Conservation (phyloP, 306 rosid species). For the Rosa lucieae region DNA sequence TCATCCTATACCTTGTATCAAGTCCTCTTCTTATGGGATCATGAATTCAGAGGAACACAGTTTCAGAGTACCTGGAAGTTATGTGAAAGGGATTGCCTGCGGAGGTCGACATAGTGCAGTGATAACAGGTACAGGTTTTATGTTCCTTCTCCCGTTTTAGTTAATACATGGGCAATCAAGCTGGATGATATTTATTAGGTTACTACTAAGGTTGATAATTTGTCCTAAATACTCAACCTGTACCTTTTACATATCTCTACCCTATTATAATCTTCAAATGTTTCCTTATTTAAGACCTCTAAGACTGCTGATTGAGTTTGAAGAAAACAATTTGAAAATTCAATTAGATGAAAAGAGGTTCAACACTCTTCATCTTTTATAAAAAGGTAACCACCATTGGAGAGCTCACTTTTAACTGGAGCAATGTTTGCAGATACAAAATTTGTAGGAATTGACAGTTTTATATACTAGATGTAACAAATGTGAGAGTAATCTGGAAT, state of each 20-base stretch:
- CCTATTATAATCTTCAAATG: background rate
- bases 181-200: background rate
- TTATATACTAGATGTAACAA: background rate
- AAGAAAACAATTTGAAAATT: background rate
- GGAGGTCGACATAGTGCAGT: conserved; percentile 98
- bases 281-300: background rate
- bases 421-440: background rate
- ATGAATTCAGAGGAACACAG: conserved; percentile 58
- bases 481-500: background rate
- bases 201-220: background rate
- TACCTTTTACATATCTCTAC: conserved; percentile 15
- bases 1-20: conserved; percentile 79
- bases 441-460: background rate
- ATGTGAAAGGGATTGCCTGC: conserved; percentile 77
- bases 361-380: background rate
- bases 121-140: conserved; percentile 61
- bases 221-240: background rate
- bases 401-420: conserved; percentile 2
- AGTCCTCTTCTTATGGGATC: conserved; percentile 61
- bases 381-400: background rate
- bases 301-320: background rate
- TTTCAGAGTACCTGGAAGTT: conserved; percentile 70
- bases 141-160: background rate
- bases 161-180: conserved; percentile 4
- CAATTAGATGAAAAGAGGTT: background rate